These are phyloP conservation scores for Xylariomycetidae sp. DNA, from an alignment of 2,329 filamentous ascomycete species.

Conservation along the genomic window DNA sequence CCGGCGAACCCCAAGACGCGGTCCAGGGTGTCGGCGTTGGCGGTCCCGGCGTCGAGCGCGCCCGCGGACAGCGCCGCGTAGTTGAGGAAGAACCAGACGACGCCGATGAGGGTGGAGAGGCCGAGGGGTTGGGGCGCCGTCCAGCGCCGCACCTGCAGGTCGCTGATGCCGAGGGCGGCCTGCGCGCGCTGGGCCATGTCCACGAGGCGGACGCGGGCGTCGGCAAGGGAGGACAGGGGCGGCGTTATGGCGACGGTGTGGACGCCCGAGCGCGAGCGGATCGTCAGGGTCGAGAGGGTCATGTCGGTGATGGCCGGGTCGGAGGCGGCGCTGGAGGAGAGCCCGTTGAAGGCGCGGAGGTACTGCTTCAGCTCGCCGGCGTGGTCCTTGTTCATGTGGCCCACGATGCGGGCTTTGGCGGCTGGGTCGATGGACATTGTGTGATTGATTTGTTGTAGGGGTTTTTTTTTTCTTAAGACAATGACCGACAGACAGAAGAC, in stretches of 20 bases:
- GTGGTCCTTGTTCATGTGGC: slow-evolving; percentile 87
- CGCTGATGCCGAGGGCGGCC: slow-evolving; percentile 53
- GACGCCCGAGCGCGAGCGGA: slow-evolving; percentile 45
- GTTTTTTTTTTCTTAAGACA: too few species aligned
- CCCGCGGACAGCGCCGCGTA: slow-evolving; percentile 41
- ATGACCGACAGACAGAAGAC: too few species aligned
- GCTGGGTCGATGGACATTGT: slow-evolving; percentile 33
- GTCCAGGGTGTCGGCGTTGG: slow-evolving; percentile 45
- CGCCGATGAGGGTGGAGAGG: slow-evolving; percentile 48
- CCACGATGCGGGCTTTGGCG: slow-evolving; percentile 59
- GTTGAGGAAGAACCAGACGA: slow-evolving; percentile 49
- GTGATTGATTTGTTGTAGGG: background rate
- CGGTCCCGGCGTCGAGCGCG: slow-evolving; percentile 48
- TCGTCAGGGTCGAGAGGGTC: slow-evolving; percentile 55
- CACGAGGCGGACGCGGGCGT: slow-evolving; percentile 66
- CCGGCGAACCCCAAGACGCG: slow-evolving; percentile 47
- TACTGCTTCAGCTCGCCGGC: slow-evolving; percentile 69
- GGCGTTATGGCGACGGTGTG: slow-evolving; percentile 62
- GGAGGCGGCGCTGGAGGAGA: slow-evolving; percentile 51
- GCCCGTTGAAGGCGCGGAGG: slow-evolving; percentile 64
- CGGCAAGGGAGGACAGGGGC: slow-evolving; percentile 61
- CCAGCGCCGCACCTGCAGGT: slow-evolving; percentile 38
- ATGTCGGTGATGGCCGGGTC: slow-evolving; percentile 62
- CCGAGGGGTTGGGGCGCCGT: slow-evolving; percentile 39
- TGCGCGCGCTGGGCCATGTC: slow-evolving; percentile 61